Percentiles rank a stretch among this genome's conserved stretches.
phyloP scores from a whole-genome alignment of 148 eudicot species.

The Rhododendron henanense region DNA sequence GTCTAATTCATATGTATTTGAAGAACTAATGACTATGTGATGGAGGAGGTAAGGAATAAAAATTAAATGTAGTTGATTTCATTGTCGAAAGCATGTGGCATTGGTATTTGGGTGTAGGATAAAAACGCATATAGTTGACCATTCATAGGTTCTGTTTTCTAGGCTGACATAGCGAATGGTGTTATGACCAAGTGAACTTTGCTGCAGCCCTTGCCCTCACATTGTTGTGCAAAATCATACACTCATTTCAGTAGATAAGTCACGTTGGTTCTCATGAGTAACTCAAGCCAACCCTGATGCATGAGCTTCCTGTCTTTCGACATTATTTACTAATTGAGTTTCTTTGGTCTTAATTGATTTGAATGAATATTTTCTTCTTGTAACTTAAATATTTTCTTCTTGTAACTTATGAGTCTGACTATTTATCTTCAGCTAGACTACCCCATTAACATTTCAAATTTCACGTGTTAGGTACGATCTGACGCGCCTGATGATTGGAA shows the following conservation, averaged over 20 bases:
- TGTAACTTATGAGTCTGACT: background rate
- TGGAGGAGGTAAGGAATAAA: background rate
- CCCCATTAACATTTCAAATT: constrained; percentile 7
- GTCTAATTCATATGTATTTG: background rate
- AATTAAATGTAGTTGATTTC: background rate
- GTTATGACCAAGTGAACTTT: background rate
- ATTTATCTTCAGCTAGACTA: background rate
- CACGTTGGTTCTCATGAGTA: background rate
- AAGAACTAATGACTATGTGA: background rate
- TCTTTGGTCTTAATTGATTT: background rate
- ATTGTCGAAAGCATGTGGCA: background rate
- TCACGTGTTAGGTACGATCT: constrained; percentile 65
- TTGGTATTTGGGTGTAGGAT: background rate
- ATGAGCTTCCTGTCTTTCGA: background rate
- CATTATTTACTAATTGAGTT: background rate
- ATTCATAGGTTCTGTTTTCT: background rate
- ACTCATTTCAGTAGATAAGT: background rate
- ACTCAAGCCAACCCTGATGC: background rate
- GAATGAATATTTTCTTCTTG: background rate
- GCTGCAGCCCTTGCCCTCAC: background rate
- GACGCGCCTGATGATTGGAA: constrained; percentile 90
- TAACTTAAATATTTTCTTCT: background rate
- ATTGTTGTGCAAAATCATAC: background rate
- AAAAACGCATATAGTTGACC: background rate
- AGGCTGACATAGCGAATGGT: background rate